Evolutionary conservation across 2,329 filamentous ascomycete genomes (phyloP).

Genomic region (Zelopaecilomyces penicillatus): DNA sequence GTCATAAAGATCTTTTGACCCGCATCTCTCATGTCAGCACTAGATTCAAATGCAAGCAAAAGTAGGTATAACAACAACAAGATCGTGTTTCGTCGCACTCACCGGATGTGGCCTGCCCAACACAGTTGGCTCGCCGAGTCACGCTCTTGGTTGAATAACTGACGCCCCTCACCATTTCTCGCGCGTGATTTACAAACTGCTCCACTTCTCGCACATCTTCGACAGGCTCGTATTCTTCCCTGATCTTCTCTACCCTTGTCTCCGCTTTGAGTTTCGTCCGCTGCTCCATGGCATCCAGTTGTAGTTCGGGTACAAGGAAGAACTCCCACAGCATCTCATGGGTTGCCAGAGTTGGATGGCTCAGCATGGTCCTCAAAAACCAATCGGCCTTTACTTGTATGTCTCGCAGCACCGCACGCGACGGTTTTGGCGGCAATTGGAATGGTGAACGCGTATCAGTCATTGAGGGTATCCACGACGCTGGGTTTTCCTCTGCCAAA

Average conservation of each 20-base stretch:
- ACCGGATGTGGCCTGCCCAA: conserved; percentile 58
- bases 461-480: conserved; percentile 84
- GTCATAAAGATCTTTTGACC: conserved; percentile 54
- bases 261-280: conserved; percentile 81
- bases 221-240: conserved; percentile 81
- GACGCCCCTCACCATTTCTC: conserved; percentile 79
- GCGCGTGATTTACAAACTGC: conserved; percentile 82
- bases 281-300: conserved; percentile 81
- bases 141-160: conserved; percentile 77
- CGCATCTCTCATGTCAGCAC: background rate
- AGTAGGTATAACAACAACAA: too few species aligned
- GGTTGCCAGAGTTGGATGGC: conserved; percentile 85
- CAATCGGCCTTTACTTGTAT: conserved; percentile 79
- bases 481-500: conserved; percentile 81
- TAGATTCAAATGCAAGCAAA: background rate
- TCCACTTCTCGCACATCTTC: conserved; percentile 82
- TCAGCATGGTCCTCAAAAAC: conserved; percentile 78
- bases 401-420: conserved; percentile 76
- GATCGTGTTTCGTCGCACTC: conserved; percentile 16
- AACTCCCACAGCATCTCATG: conserved; percentile 99
- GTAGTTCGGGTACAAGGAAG: conserved; percentile 90
- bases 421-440: conserved; percentile 86
- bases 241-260: conserved; percentile 71
- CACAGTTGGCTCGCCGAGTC: conserved; percentile 67
- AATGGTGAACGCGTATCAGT: conserved; percentile 77